Percentiles rank a stretch among this genome's conserved stretches.
Conservation (phyloP, 2,329 filamentous ascomycete genomes). For the Bipolaris gigantea region DNA sequence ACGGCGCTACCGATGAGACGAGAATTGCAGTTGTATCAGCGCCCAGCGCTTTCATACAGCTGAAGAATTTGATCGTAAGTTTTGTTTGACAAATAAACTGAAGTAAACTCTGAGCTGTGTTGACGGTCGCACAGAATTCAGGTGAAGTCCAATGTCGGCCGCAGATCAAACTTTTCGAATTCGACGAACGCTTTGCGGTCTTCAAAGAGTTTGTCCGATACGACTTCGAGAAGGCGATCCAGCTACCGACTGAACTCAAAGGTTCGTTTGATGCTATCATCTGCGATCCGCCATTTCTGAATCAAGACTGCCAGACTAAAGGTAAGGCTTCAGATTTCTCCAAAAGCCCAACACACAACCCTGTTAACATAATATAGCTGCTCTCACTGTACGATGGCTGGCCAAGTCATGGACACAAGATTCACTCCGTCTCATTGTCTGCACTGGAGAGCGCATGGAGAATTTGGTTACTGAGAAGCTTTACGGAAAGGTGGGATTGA, state of each 20-base stretch:
- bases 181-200: slow-evolving; percentile 71
- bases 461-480: slow-evolving; percentile 61
- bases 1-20: slow-evolving; percentile 59
- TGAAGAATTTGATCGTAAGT: slow-evolving; percentile 69
- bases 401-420: slow-evolving; percentile 54
- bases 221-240: slow-evolving; percentile 70
- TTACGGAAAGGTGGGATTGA: slow-evolving; percentile 65
- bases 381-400: slow-evolving; percentile 75
- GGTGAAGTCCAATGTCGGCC: slow-evolving; percentile 49
- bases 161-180: slow-evolving; percentile 69
- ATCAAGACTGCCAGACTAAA: slow-evolving; percentile 79
- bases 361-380: slow-evolving; percentile 54
- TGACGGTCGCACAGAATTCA: slow-evolving; percentile 27
- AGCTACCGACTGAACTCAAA: slow-evolving; percentile 65
- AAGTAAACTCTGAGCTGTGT: too few species aligned
- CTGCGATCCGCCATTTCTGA: slow-evolving; percentile 78
- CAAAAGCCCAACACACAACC: neutral
- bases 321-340: slow-evolving; percentile 46
- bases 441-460: slow-evolving; percentile 78
- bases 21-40: slow-evolving; percentile 71
- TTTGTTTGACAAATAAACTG: too few species aligned
- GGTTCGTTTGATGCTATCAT: slow-evolving; percentile 69
- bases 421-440: slow-evolving; percentile 60
- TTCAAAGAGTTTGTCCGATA: slow-evolving; percentile 76
- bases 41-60: slow-evolving; percentile 74